Base-by-base conservation (phyloP, 1,284 basidiomycete species). In the Marasmius sp. region DNA sequence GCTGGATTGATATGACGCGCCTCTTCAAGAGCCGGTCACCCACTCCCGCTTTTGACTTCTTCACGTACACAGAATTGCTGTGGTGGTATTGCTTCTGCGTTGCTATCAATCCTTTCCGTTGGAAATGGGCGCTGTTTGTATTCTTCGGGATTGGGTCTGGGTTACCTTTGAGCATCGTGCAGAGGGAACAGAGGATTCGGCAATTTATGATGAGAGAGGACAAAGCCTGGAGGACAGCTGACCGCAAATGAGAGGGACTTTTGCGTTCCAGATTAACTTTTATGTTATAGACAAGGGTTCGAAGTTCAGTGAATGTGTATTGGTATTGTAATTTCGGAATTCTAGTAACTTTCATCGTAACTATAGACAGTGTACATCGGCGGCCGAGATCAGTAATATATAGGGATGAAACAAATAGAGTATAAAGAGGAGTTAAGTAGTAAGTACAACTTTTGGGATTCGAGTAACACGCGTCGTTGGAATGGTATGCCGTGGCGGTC, bases 1-100 rank as follows among this genome's bases (percentile, higher is more conserved):
- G 86, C 9, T 88, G 86, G 86, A 86, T 88, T 43, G 85, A 88
- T 69, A 73, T 80, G 43, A 74, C 87, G 45, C 77, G 81, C n/a
- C 86, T 81, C 72, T 68, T 87, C 69, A 88, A 88, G 72, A 54
- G 39, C 27, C 58, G 60, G n/a, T 58, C 61, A 4, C 56, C 60
- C 6, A 65, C 64, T 37, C 61, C 60, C 4, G 75, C 78, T 11
- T 75, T 88, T 7, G 80, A 81, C 20, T 87, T 87, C 75, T 87
- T 88, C 76, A 87, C 85, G 4, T 88, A 88, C 70, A 80, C 81
- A 74, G 86, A 87, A 66, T 77, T 87, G 37, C 45, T 65, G 16
- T 65, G 61, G 61, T 65, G 64, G 64, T 63, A 61, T 27, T 57
- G 55, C 16, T 65, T 65, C 49, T 65, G 64, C 56, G 64, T 65